These are phyloP conservation scores for Aspergillus amoenus DNA, from an alignment of 2,329 filamentous ascomycete species.

Conservation along the genomic window DNA sequence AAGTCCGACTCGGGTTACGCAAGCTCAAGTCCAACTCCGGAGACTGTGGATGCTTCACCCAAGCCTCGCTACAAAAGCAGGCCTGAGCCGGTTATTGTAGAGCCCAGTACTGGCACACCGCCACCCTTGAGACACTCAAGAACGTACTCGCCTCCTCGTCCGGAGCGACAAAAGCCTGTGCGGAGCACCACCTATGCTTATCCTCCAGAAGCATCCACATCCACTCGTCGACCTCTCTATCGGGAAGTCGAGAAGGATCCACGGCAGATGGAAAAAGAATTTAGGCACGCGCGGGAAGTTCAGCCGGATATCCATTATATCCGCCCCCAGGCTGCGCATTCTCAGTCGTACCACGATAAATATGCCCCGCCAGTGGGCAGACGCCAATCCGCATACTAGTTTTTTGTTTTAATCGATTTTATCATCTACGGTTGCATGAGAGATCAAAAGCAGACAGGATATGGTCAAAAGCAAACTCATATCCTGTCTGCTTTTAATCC, in stretches of 20 bases:
- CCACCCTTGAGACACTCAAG: constrained; percentile 26
- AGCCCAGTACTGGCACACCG: constrained; percentile 21
- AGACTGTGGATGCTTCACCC: constrained; percentile 36
- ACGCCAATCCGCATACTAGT: constrained; percentile 25
- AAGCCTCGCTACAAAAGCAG: constrained; percentile 37
- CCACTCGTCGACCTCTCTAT: constrained; percentile 16
- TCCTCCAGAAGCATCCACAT: constrained; percentile 18
- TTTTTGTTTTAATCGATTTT: neutral
- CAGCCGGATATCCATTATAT: constrained; percentile 21
- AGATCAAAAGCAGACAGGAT: constrained; percentile 18
- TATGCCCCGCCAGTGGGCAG: constrained; percentile 13
- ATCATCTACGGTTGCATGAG: constrained; percentile 1
- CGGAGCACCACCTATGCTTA: constrained; percentile 32
- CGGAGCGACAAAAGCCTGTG: constrained; percentile 22
- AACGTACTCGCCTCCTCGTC: constrained; percentile 29
- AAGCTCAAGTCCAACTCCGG: constrained; percentile 43
- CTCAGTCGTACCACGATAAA: constrained; percentile 4
- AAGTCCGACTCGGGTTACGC: constrained; percentile 47
- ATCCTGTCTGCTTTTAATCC: neutral
- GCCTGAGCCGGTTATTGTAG: constrained; percentile 27
- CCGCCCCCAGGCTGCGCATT: constrained; percentile 18
- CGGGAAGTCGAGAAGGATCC: constrained; percentile 25
- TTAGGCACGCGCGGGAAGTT: constrained; percentile 30
- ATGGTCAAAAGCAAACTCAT: constrained; percentile 20
- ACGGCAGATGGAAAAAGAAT: constrained; percentile 25